Evolutionary conservation across 1,139 yeast species (phyloP).

Genomic region (Casaregolazyma suthepensis): DNA sequence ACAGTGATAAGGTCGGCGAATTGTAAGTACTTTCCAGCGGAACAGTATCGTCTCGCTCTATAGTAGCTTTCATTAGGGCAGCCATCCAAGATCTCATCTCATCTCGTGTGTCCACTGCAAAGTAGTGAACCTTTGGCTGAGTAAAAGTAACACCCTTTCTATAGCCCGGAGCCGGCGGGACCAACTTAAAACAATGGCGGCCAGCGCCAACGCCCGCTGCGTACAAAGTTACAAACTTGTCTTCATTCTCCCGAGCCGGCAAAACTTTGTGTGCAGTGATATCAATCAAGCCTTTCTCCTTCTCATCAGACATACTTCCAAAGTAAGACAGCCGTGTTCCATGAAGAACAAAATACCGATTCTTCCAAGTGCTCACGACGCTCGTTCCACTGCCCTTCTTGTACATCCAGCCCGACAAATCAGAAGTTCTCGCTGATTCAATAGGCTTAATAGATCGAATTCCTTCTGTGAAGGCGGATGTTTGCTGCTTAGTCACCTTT

Average conservation of each 20-base stretch:
- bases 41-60: slow-evolving; percentile 86
- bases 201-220: slow-evolving; percentile 95
- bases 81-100: slow-evolving; percentile 96
- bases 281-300: slow-evolving; percentile 90
- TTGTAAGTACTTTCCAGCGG: slow-evolving; percentile 94
- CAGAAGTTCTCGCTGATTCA: slow-evolving; percentile 72
- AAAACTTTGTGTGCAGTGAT: slow-evolving; percentile 91
- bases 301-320: slow-evolving; percentile 67
- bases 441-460: slow-evolving; percentile 69
- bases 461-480: slow-evolving; percentile 94
- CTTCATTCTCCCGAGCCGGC: slow-evolving; percentile 67
- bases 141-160: slow-evolving; percentile 93
- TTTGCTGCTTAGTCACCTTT: slow-evolving; percentile 38
- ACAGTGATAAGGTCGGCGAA: slow-evolving; percentile 86
- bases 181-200: slow-evolving; percentile 80
- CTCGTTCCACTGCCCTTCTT: slow-evolving; percentile 65
- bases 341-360: slow-evolving; percentile 81
- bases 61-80: slow-evolving; percentile 91
- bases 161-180: slow-evolving; percentile 98
- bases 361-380: slow-evolving; percentile 85
- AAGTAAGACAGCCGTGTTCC: slow-evolving; percentile 91
- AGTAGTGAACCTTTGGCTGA: slow-evolving; percentile 90
- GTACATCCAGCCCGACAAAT: slow-evolving; percentile 90
- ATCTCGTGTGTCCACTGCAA: slow-evolving; percentile 86
- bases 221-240: slow-evolving; percentile 72